These are phyloP conservation scores for Aureobasidium zeae DNA, from an alignment of 2,329 filamentous ascomycete species.

Conservation along the genomic window DNA sequence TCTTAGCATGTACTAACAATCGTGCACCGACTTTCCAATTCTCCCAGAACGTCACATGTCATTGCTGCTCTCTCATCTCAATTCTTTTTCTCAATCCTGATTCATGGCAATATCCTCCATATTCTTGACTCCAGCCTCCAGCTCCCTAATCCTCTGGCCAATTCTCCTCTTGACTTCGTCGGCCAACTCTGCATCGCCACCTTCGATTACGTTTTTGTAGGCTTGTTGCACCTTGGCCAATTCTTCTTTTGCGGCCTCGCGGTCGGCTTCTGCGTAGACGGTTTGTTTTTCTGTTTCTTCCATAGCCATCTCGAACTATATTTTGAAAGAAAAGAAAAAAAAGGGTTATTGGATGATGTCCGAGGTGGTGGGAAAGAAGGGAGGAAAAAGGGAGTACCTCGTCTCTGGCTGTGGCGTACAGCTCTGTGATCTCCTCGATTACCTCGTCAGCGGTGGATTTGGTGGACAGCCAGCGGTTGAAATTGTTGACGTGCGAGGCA, in stretches of 20 bases:
- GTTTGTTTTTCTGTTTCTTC: conserved; percentile 46
- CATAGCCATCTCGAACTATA: conserved; percentile 40
- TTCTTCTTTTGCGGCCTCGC: conserved; percentile 45
- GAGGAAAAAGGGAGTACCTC: too few relatives aligned
- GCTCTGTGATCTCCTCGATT: conserved; percentile 35
- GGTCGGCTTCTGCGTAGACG: conserved; percentile 47
- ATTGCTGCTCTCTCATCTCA: too few relatives aligned
- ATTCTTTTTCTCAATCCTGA: conserved; percentile 33
- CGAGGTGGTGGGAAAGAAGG: too few relatives aligned
- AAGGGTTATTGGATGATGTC: neutral
- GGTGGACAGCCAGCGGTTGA: conserved; percentile 22
- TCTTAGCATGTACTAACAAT: too few relatives aligned
- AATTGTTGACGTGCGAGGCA: conserved; percentile 22
- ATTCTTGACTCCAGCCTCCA: conserved; percentile 42
- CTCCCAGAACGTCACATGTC: too few relatives aligned
- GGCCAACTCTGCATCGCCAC: conserved; percentile 33
- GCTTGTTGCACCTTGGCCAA: conserved; percentile 41
- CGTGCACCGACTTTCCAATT: too few relatives aligned
- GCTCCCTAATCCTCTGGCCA: conserved; percentile 43
- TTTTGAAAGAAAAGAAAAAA: neutral
- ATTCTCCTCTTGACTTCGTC: conserved; percentile 44
- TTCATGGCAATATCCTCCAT: conserved; percentile 44
- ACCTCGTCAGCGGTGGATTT: conserved; percentile 30
- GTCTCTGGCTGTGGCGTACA: conserved; percentile 32
- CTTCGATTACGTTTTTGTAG: conserved; percentile 37